A percentile compares a stretch with the other conserved stretches of the same genome.
These are phyloP conservation scores for Alternaria burnsii DNA, from an alignment of 2,329 filamentous ascomycete genomes.

Conservation along the genomic window DNA sequence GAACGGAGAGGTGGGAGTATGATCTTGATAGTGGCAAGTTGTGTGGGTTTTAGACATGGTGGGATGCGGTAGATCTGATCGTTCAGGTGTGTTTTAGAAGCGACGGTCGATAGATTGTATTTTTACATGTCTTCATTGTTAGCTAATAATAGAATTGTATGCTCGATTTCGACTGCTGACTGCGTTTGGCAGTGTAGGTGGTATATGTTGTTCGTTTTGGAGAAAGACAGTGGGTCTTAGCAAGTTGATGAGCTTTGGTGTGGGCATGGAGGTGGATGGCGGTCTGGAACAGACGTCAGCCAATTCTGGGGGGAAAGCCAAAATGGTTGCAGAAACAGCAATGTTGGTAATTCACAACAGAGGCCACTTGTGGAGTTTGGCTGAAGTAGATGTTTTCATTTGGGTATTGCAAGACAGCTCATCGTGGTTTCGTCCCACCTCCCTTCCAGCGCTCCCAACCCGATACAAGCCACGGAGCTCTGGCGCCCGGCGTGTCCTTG, in stretches of 20 bases:
- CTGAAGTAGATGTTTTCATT: background rate
- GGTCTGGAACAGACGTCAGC: background rate
- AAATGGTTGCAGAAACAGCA: background rate
- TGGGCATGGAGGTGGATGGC: background rate
- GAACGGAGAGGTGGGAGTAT: conserved; percentile 33
- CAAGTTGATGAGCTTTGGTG: background rate
- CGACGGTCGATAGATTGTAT: background rate
- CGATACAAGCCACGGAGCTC: background rate
- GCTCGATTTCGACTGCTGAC: too few relatives aligned
- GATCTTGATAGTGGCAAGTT: conserved; percentile 31
- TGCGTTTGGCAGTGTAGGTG: background rate
- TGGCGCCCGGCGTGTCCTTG: background rate
- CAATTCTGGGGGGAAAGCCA: background rate
- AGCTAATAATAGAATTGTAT: background rate
- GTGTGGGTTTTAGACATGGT: conserved; percentile 5
- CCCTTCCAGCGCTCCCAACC: background rate
- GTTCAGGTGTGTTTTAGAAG: background rate
- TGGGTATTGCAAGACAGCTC: conserved; percentile 7
- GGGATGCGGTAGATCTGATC: background rate
- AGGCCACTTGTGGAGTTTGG: background rate
- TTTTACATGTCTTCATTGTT: background rate
- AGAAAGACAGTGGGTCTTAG: background rate
- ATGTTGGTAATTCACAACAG: fast-evolving
- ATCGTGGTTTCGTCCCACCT: background rate
- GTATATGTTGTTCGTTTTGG: background rate